phyloP scores from a whole-genome alignment of 2,329 filamentous ascomycete genomes.

The Thelonectria olida region DNA sequence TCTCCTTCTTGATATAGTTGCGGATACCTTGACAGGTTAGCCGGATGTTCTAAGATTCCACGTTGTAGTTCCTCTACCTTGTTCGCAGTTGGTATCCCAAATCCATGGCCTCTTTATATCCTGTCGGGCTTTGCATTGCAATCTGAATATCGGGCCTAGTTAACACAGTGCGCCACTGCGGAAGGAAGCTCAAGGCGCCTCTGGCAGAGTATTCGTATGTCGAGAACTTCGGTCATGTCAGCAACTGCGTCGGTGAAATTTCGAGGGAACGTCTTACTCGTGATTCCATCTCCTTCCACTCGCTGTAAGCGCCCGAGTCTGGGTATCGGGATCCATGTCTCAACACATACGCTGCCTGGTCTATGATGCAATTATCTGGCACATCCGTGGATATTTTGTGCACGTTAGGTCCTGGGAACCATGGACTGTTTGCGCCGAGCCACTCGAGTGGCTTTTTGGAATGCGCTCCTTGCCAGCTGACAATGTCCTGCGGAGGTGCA shows the following conservation, averaged over 20 bases:
- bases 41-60: rapidly evolving
- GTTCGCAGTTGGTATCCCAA: slow-evolving; percentile 63
- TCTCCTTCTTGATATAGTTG: slow-evolving; percentile 60
- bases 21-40: slow-evolving; percentile 48
- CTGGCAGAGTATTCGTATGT: slow-evolving; percentile 61
- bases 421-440: slow-evolving; percentile 21
- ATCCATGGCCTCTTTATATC: slow-evolving; percentile 68
- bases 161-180: slow-evolving; percentile 66
- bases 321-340: slow-evolving; percentile 72
- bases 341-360: slow-evolving; percentile 67
- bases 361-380: slow-evolving; percentile 65
- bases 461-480: slow-evolving; percentile 13
- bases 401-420: slow-evolving; percentile 59
- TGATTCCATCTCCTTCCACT: slow-evolving; percentile 60
- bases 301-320: slow-evolving; percentile 66
- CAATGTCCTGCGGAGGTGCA: slow-evolving; percentile 10
- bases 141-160: slow-evolving; percentile 65
- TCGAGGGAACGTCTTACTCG: slow-evolving; percentile 46
- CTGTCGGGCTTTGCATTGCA: slow-evolving; percentile 66
- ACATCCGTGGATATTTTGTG: slow-evolving; percentile 62
- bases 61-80: slow-evolving; percentile 34
- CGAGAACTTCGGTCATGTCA: slow-evolving; percentile 55
- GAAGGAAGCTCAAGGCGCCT: slow-evolving; percentile 64
- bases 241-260: neutral
- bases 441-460: slow-evolving; percentile 10